Evolutionary conservation across 2,329 filamentous ascomycete genomes (phyloP).

Genomic region (Trematosphaeria pertusa): DNA sequence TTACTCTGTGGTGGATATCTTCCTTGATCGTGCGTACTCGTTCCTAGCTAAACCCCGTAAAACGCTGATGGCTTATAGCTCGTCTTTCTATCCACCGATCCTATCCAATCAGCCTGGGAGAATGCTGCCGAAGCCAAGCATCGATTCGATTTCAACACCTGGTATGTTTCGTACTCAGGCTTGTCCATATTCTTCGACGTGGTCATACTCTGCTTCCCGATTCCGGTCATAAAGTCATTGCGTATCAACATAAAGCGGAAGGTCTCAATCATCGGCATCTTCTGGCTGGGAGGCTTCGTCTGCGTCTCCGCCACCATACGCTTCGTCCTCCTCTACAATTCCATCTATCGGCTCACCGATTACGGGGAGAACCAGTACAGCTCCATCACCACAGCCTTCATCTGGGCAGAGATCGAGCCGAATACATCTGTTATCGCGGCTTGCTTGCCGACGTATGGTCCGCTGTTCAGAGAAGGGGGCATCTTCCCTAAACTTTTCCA

Average conservation of each 20-base stretch:
- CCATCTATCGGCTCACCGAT: slow-evolving; percentile 14
- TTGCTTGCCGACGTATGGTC: slow-evolving; percentile 22
- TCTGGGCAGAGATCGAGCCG: slow-evolving; percentile 25
- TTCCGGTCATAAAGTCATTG: slow-evolving; percentile 21
- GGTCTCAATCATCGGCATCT: slow-evolving; percentile 23
- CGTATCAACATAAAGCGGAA: slow-evolving; percentile 16
- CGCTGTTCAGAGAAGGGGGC: slow-evolving; percentile 13
- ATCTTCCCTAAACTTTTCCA: slow-evolving; percentile 1
- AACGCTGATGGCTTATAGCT: slow-evolving; percentile 1
- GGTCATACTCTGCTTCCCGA: slow-evolving; percentile 21
- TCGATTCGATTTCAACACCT: slow-evolving; percentile 24
- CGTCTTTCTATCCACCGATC: slow-evolving; percentile 15
- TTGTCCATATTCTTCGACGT: slow-evolving; percentile 25
- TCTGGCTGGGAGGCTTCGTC: slow-evolving; percentile 25
- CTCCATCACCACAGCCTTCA: slow-evolving; percentile 19
- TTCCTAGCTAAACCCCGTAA: neutral
- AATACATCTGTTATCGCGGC: slow-evolving; percentile 21
- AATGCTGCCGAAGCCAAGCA: slow-evolving; percentile 16
- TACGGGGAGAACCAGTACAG: slow-evolving; percentile 19
- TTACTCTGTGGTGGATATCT: slow-evolving; percentile 20
- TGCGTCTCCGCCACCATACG: slow-evolving; percentile 22
- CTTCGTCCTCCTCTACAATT: slow-evolving; percentile 19
- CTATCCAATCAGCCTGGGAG: slow-evolving; percentile 17
- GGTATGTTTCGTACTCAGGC: slow-evolving; percentile 21
- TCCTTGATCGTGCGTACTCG: slow-evolving; percentile 15